phyloP scores from a whole-genome alignment of 2,329 filamentous ascomycete species.

The Ophiostoma ulmi region DNA sequence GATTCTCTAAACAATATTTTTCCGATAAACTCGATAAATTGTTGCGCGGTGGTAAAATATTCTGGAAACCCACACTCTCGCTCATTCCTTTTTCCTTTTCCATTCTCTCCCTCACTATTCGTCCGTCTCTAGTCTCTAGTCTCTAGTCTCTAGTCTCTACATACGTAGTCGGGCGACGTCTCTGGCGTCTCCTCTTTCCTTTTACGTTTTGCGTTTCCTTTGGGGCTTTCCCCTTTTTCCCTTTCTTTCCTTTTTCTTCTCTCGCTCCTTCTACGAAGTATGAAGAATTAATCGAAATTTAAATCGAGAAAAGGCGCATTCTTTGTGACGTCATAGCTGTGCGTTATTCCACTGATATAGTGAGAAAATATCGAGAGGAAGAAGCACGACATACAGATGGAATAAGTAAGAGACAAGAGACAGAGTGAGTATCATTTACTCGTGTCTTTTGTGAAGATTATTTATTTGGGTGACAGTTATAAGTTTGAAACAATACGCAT shows the following conservation, averaged over 20 bases:
- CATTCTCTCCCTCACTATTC: conserved; percentile 2
- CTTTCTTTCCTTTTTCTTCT: neutral
- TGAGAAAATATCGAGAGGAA: conserved; percentile 4
- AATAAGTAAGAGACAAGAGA: neutral
- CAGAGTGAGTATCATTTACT: no score
- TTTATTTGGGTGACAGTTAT: no score
- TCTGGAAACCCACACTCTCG: neutral
- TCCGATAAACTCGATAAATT: conserved; percentile 1
- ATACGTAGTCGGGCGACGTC: neutral
- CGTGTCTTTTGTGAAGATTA: no score
- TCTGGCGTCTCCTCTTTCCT: neutral
- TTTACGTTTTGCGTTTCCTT: neutral
- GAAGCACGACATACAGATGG: neutral
- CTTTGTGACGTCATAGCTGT: neutral
- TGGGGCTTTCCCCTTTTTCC: neutral
- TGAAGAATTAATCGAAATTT: neutral
- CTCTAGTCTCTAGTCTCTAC: no score
- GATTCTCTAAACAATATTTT: neutral
- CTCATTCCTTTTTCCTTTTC: conserved; percentile 12
- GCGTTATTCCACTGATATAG: conserved; percentile 11
- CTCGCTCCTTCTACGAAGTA: neutral
- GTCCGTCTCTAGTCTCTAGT: neutral
- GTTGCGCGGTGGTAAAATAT: neutral
- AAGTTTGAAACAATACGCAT: no score
- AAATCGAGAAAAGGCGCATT: neutral